Percentiles rank a stretch among this genome's conserved stretches.
Evolutionary conservation across 108 stramenopile species (phyloP).

Genomic region (Seminavis robusta): DNA sequence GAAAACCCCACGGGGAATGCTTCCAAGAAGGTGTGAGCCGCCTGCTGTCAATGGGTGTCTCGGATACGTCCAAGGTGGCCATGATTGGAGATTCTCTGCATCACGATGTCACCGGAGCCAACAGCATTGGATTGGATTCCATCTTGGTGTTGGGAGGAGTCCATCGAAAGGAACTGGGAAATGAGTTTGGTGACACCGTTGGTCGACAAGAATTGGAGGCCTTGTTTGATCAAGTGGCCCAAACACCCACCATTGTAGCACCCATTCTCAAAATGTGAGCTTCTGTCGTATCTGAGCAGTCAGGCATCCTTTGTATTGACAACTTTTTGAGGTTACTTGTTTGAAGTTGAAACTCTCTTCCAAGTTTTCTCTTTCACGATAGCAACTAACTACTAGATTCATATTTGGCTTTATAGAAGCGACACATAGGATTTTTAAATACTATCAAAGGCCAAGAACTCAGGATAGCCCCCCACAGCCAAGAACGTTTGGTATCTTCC

Average conservation of each 20-base stretch:
- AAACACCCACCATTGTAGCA: conserved; percentile 36
- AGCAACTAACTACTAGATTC: no score
- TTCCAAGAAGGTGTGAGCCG: conserved; percentile 54
- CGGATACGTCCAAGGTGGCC: conserved; percentile 22
- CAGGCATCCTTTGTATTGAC: no score
- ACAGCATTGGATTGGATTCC: conserved; percentile 52
- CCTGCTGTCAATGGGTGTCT: conserved; percentile 34
- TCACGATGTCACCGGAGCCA: conserved; percentile 87
- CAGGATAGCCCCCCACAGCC: no score
- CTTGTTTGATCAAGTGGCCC: conserved; percentile 25
- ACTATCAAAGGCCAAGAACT: no score
- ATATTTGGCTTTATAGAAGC: no score
- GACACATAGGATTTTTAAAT: no score
- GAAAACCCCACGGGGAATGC: conserved; percentile 64
- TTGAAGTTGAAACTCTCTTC: no score
- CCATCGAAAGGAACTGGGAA: conserved; percentile 60
- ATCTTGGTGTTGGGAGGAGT: conserved; percentile 76
- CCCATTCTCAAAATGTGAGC: conserved; percentile 27
- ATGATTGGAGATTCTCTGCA: conserved; percentile 89
- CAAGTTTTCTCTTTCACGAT: no score
- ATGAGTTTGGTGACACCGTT: conserved; percentile 7
- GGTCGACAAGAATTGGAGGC: conserved; percentile 3
- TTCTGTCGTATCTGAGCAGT: no score
- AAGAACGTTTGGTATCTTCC: no score
- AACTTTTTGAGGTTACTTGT: no score